Evolutionary conservation across 1,284 basidiomycete genomes (phyloP).

Genomic region (Pascua sp.): DNA sequence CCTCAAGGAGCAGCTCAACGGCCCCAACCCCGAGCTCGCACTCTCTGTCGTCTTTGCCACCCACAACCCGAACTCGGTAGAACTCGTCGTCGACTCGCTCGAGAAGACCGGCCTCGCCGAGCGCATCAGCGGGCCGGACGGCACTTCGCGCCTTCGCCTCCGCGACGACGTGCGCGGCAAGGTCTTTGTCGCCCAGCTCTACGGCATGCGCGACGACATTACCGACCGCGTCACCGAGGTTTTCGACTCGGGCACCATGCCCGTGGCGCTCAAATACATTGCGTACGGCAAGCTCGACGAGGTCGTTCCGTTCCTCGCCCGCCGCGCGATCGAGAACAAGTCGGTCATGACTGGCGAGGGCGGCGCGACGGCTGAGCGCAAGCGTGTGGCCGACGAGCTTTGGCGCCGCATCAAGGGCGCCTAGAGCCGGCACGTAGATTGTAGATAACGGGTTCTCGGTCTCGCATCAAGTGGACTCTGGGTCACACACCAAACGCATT

Average conservation of each 20-base stretch:
- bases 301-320: constrained; percentile 69
- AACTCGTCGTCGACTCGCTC: constrained; percentile 62
- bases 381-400: constrained; percentile 19
- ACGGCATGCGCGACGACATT: constrained; percentile 80
- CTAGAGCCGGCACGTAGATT: neutral
- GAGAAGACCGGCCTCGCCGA: constrained; percentile 59
- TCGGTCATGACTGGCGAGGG: constrained; percentile 60
- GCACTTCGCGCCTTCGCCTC: constrained; percentile 2
- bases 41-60: constrained; percentile 79
- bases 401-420: constrained; percentile 12
- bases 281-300: constrained; percentile 78
- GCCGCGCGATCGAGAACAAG: constrained; percentile 76
- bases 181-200: constrained; percentile 75
- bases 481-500: too few species aligned
- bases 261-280: constrained; percentile 76
- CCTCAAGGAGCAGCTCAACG: constrained; percentile 48
- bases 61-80: constrained; percentile 71
- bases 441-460: neutral
- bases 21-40: constrained; percentile 49
- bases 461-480: too few species aligned
- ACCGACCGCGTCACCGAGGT: constrained; percentile 64
- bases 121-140: neutral
- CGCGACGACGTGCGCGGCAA: constrained; percentile 52
- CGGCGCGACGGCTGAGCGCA: constrained; percentile 58
- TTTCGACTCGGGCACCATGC: constrained; percentile 57